Conservation (phyloP, 202 grass and related monocot species). For the Saccharum hybrid region DNA sequence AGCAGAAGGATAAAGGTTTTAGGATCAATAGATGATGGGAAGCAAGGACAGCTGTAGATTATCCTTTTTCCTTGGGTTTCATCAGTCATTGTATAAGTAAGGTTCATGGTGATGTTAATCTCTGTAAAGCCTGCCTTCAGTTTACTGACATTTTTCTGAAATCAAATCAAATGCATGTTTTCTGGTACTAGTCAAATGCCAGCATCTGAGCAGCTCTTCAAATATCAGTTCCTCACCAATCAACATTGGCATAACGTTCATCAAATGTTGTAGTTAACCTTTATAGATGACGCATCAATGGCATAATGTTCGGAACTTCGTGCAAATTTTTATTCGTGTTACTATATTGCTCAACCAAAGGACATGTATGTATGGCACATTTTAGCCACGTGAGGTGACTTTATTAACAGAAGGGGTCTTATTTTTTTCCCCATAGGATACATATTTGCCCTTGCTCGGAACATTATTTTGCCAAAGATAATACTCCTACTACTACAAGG, state of each 20-base stretch:
- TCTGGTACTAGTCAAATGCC: conserved; percentile 26
- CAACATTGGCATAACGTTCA: neutral
- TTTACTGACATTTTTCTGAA: conserved; percentile 45
- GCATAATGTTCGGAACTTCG: neutral
- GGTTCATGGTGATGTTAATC: conserved; percentile 40
- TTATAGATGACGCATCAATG: neutral
- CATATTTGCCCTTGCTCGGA: no score
- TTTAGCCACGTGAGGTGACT: neutral
- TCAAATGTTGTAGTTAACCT: neutral
- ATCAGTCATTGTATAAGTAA: conserved; percentile 60
- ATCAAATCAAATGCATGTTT: conserved; percentile 39
- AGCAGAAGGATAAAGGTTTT: conserved; percentile 42
- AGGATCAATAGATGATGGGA: conserved; percentile 71
- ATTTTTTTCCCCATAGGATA: no score
- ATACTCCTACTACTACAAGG: neutral
- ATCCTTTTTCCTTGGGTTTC: conserved; percentile 72
- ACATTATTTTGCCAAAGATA: neutral
- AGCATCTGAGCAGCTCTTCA: neutral
- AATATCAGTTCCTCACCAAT: no score
- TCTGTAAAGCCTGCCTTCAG: conserved; percentile 51
- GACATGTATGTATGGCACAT: neutral
- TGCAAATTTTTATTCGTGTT: neutral
- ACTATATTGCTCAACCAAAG: neutral
- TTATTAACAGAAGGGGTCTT: neutral
- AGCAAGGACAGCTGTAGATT: conserved; percentile 79